Evolutionary conservation across 139 green algal species (phyloP).

Genomic region (Trebouxia sp.): DNA sequence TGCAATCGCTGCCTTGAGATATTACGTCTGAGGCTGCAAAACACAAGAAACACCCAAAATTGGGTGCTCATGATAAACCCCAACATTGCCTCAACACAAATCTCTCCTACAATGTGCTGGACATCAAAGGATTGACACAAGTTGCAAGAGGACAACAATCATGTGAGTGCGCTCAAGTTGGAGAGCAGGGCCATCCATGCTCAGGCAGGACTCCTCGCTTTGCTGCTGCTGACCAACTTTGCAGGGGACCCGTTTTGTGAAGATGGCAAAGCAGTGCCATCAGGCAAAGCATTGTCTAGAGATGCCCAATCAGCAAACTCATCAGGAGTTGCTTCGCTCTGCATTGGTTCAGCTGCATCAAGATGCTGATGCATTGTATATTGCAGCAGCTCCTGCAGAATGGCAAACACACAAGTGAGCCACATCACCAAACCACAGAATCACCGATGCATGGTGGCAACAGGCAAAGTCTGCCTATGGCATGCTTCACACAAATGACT

Average conservation of each 20-base stretch:
- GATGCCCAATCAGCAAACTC: constrained; percentile 8
- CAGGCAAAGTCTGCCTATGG: no score
- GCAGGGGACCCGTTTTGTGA: background rate
- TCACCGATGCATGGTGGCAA: no score
- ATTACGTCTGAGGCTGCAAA: background rate
- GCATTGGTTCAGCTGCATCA: background rate
- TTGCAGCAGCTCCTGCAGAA: constrained; percentile 22
- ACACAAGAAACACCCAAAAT: no score
- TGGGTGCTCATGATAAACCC: no score
- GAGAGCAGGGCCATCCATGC: no score
- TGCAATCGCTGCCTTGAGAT: background rate
- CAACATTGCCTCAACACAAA: no score
- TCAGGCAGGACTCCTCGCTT: background rate
- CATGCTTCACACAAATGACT: no score
- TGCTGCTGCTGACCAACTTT: background rate
- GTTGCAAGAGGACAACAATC: background rate
- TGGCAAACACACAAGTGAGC: background rate
- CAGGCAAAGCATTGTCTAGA: background rate
- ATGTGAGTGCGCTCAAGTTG: background rate
- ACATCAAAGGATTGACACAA: background rate
- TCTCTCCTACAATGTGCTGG: no score
- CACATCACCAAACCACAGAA: no score
- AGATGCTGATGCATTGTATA: constrained; percentile 28
- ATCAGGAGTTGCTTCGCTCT: background rate
- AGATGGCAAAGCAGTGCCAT: background rate